Evolutionary conservation across 1,139 yeast genomes (phyloP).

Genomic region (Lodderomyces margitis): DNA sequence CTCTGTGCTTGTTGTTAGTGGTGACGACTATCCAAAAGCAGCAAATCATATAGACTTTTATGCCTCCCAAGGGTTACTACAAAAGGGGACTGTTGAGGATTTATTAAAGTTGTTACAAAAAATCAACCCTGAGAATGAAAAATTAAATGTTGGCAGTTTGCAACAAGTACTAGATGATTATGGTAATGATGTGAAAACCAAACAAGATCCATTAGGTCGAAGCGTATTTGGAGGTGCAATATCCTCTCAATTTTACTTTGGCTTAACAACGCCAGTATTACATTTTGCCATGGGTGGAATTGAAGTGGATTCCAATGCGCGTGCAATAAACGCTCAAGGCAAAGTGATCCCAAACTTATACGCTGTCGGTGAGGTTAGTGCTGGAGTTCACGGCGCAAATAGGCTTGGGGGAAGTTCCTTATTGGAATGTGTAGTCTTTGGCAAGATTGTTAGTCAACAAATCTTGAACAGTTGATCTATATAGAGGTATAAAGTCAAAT

Average conservation of each 20-base stretch:
- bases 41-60: constrained; percentile 31
- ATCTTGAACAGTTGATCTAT: constrained; percentile 1
- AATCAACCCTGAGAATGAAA: constrained; percentile 17
- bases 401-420: constrained; percentile 39
- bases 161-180: constrained; percentile 13
- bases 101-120: constrained; percentile 16
- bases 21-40: constrained; percentile 28
- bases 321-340: constrained; percentile 22
- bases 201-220: constrained; percentile 23
- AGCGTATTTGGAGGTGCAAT: constrained; percentile 21
- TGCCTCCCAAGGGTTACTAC: constrained; percentile 25
- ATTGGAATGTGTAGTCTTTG: constrained; percentile 42
- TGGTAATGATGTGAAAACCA: not conserved
- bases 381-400: constrained; percentile 40
- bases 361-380: constrained; percentile 41
- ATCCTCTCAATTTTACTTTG: constrained; percentile 22
- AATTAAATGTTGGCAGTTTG: constrained; percentile 12
- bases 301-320: constrained; percentile 26
- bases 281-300: constrained; percentile 45
- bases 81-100: constrained; percentile 24
- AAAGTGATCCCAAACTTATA: constrained; percentile 23
- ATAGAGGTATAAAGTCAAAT: not conserved
- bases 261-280: constrained; percentile 37
- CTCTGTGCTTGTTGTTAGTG: constrained; percentile 27
- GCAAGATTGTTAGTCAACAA: constrained; percentile 19